phyloP scores from a whole-genome alignment of 2,329 filamentous ascomycete species.

The Metarhizium album region DNA sequence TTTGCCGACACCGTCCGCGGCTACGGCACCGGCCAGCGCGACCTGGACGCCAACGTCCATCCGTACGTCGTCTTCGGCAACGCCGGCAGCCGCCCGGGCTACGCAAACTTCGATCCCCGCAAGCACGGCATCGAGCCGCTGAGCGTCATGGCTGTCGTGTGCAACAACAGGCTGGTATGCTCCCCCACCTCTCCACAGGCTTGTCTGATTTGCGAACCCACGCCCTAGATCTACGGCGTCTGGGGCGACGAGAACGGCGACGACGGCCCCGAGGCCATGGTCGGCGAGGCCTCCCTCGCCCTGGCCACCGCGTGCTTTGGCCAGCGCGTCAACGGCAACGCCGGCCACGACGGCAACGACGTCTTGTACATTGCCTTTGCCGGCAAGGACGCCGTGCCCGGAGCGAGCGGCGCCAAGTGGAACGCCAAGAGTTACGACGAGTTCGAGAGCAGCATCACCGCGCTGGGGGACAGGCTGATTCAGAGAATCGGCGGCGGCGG shows the following conservation, averaged over 20 bases:
- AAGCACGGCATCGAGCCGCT: slow-evolving; percentile 35
- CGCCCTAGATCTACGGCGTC: slow-evolving; percentile 47
- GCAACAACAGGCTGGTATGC: slow-evolving; percentile 33
- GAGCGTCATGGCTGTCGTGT: slow-evolving; percentile 45
- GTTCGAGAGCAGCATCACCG: slow-evolving; percentile 43
- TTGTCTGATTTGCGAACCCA: no score
- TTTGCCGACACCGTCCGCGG: slow-evolving; percentile 29
- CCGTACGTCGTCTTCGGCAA: slow-evolving; percentile 46
- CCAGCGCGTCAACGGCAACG: slow-evolving; percentile 39
- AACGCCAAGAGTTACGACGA: slow-evolving; percentile 32
- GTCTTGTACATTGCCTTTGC: slow-evolving; percentile 53
- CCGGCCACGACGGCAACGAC: slow-evolving; percentile 44
- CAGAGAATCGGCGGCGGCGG: slow-evolving; percentile 14
- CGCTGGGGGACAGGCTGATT: slow-evolving; percentile 42
- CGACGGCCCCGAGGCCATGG: slow-evolving; percentile 32
- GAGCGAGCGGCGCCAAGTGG: slow-evolving; percentile 43
- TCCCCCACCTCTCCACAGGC: not conserved
- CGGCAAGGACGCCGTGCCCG: slow-evolving; percentile 45
- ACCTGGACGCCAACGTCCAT: slow-evolving; percentile 40
- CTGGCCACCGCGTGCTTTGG: slow-evolving; percentile 49
- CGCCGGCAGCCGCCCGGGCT: slow-evolving; percentile 21
- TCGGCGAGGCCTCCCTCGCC: slow-evolving; percentile 47
- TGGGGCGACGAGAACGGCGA: slow-evolving; percentile 54
- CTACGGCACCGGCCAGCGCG: slow-evolving; percentile 26
- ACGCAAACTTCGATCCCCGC: slow-evolving; percentile 29